phyloP scores from a whole-genome alignment of 306 rosid species.

The Fragaria vesca region DNA sequence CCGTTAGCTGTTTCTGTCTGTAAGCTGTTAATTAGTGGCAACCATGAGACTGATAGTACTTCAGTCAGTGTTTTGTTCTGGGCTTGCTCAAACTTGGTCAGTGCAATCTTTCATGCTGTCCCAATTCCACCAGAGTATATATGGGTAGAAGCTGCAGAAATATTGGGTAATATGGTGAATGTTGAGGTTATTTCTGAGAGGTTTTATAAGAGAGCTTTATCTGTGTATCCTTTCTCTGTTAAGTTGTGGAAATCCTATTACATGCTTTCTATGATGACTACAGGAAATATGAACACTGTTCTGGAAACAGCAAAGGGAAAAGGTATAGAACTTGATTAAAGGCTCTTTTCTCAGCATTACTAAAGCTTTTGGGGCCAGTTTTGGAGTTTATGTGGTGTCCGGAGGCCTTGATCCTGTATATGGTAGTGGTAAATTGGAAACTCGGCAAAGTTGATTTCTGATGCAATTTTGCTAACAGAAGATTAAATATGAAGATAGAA shows the following conservation, averaged over 20 bases:
- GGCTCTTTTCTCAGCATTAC: conserved; percentile 12
- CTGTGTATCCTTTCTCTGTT: conserved; percentile 73
- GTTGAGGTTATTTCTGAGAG: conserved; percentile 50
- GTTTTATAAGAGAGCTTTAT: conserved; percentile 63
- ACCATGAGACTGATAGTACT: conserved; percentile 33
- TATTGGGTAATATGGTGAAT: conserved; percentile 52
- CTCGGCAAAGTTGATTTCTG: conserved; percentile 16
- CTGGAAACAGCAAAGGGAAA: conserved; percentile 64
- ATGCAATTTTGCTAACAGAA: conserved; percentile 22
- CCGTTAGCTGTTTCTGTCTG: conserved; percentile 64
- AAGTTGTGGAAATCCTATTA: conserved; percentile 64
- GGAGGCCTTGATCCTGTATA: conserved; percentile 27
- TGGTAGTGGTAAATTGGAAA: conserved; percentile 5
- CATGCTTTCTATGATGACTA: conserved; percentile 29
- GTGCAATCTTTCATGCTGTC: conserved; percentile 61
- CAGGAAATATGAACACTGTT: conserved; percentile 44
- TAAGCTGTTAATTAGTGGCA: conserved; percentile 47
- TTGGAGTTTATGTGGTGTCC: conserved; percentile 12
- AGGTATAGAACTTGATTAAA: conserved; percentile 56
- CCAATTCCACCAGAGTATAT: conserved; percentile 80
- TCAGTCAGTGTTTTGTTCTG: conserved; percentile 64
- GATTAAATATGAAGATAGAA: conserved; percentile 10
- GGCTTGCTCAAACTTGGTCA: conserved; percentile 78
- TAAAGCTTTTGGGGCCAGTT: conserved; percentile 25
- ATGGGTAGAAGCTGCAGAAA: conserved; percentile 78